phyloP scores from a whole-genome alignment of 164 flowering plant genomes.

The Tinospora cordifolia region DNA sequence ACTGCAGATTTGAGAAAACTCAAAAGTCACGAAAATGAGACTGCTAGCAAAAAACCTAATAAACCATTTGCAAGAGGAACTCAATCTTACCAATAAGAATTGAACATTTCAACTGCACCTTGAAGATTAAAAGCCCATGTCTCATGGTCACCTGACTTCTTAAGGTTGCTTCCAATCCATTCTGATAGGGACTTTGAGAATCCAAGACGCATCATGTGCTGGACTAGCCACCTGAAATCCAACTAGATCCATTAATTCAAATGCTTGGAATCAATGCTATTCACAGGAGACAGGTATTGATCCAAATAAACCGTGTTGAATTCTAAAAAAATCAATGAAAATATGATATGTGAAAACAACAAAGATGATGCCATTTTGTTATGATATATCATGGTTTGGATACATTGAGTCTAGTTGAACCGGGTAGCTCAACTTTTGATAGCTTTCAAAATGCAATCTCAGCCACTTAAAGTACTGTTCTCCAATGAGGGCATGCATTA shows the following conservation, averaged over 20 bases:
- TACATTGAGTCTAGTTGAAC: too few species aligned
- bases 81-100: slow-evolving; percentile 58
- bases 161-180: slow-evolving; percentile 87
- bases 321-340: too few species aligned
- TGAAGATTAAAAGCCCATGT: slow-evolving; percentile 84
- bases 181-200: slow-evolving; percentile 76
- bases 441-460: too few species aligned
- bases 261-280: neutral
- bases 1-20: slow-evolving; percentile 28
- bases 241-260: neutral
- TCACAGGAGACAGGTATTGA: too few species aligned
- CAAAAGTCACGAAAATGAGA: neutral
- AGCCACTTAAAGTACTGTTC: too few species aligned
- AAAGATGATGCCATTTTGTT: too few species aligned
- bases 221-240: slow-evolving; percentile 79
- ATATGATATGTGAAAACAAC: too few species aligned
- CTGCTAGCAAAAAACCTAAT: neutral
- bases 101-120: slow-evolving; percentile 83
- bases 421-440: too few species aligned
- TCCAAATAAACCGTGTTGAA: too few species aligned
- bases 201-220: slow-evolving; percentile 74
- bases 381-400: too few species aligned
- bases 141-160: slow-evolving; percentile 56
- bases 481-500: too few species aligned
- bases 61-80: neutral